Conservation (phyloP, 1,139 yeast species). For the Saccharomyces hybrid region DNA sequence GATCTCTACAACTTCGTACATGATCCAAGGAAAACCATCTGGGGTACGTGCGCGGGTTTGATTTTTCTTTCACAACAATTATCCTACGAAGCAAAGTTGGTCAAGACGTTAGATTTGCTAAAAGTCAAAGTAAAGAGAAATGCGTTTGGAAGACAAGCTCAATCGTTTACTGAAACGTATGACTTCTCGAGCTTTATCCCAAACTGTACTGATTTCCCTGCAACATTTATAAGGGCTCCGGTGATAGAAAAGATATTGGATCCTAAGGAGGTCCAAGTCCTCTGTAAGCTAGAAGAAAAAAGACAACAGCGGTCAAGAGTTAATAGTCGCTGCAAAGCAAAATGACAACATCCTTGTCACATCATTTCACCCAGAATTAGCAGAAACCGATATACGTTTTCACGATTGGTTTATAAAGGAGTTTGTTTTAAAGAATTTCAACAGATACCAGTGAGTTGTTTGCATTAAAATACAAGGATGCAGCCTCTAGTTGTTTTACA, state of each 20-base stretch:
- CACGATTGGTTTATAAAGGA: slow-evolving; percentile 61
- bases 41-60: slow-evolving; percentile 89
- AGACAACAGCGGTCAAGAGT: slow-evolving; percentile 17
- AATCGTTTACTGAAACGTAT: slow-evolving; percentile 50
- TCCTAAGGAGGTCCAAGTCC: slow-evolving; percentile 36
- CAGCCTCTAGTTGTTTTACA: too few relatives aligned
- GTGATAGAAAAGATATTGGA: slow-evolving; percentile 44
- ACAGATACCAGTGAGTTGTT: neutral
- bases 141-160: slow-evolving; percentile 73
- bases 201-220: slow-evolving; percentile 40
- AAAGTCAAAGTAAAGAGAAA: slow-evolving; percentile 60
- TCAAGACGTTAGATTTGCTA: slow-evolving; percentile 57
- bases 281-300: slow-evolving; percentile 35
- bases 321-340: slow-evolving; percentile 68
- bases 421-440: neutral
- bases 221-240: slow-evolving; percentile 75
- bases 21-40: slow-evolving; percentile 46
- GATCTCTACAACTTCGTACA: slow-evolving; percentile 49
- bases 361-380: slow-evolving; percentile 73
- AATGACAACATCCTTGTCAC: slow-evolving; percentile 57
- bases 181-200: slow-evolving; percentile 44
- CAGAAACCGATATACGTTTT: slow-evolving; percentile 46
- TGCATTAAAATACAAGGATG: too few relatives aligned
- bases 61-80: slow-evolving; percentile 57
- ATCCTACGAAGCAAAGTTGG: slow-evolving; percentile 49